Evolutionary conservation across 148 eudicot genomes (phyloP), one percentile per base, ranked within the genome.

Genomic region (Nepenthes gracilis): DNA sequence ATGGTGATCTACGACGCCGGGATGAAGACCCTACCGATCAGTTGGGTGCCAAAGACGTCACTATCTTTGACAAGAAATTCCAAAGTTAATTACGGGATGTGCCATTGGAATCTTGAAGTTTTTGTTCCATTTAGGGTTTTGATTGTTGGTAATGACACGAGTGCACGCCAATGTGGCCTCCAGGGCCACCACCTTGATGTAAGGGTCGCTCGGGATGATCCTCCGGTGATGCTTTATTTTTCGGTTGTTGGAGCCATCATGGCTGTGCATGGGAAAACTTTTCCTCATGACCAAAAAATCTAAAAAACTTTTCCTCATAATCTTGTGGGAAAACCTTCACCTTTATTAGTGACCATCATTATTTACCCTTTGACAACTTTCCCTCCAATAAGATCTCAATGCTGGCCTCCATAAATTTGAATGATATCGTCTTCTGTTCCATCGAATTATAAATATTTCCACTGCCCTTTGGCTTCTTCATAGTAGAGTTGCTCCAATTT

Each of bases 121-220:
- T 62, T 88, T 89, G 36, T 84, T 36, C 92, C 95, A 93, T 1
- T 0, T 32, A 7, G 98, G 98, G 73, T 81, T 72, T 32, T 79
- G 91, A 2, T 84, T 57, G 55, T 93, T 93, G 36, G 78, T 47
- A 35, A 93, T 58, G 34, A 93, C 95, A 12, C 85, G 85, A 5
- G 99, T 88, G 2, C 96, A 78, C 1, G 95, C 96, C 0, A 93
- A 64, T 7, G 89, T 86, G 7, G 87, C 82, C 38, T 84, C 90
- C 0, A 91, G 95, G 45, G 80, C 95, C 0, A 59, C 54, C 0
- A 88, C 87, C 1, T 80, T 73, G 15, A 88, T 96, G 78, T 93
- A 93, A 1, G 99, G 84, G 73, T 93, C 99, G 60, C 89, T 86
- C 47, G 99, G 88, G 66, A 93, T 93, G 70, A 92, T 73, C 2